These are phyloP conservation scores for Acanthamoeba healyi DNA, from an alignment of 208 protist species.

Conservation along the genomic window DNA sequence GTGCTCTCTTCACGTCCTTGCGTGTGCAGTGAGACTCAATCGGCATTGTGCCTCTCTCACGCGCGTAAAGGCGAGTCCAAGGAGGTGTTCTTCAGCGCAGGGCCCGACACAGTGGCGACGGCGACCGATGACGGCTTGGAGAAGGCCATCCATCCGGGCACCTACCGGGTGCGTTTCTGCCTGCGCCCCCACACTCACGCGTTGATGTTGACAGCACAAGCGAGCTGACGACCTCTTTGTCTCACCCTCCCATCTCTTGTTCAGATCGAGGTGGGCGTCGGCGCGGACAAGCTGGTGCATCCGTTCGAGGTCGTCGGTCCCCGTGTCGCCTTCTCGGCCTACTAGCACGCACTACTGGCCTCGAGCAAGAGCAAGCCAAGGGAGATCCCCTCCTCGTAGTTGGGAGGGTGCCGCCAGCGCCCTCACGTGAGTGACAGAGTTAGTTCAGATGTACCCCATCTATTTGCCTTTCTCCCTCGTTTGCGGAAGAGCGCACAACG, in stretches of 20 bases:
- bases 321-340: not conserved
- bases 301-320: not conserved
- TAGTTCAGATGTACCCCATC: too few species aligned
- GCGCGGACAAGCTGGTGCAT: conserved; percentile 20
- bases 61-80: not conserved
- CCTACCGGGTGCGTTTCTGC: not conserved
- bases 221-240: not conserved
- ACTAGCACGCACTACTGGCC: too few species aligned
- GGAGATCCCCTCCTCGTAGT: too few species aligned
- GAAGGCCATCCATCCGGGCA: conserved; percentile 1
- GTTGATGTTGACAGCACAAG: not conserved
- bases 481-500: too few species aligned
- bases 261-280: conserved; percentile 41
- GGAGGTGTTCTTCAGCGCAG: conserved; percentile 15
- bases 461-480: too few species aligned
- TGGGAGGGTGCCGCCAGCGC: too few species aligned
- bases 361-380: too few species aligned
- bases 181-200: not conserved
- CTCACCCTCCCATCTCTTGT: too few species aligned
- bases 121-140: not conserved
- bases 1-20: not conserved
- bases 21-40: too few species aligned
- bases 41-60: too few species aligned
- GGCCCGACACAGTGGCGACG: not conserved
- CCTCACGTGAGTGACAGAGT: too few species aligned